Conservation (phyloP, 2,329 filamentous ascomycete genomes). For the Hypoxylon sp. region DNA sequence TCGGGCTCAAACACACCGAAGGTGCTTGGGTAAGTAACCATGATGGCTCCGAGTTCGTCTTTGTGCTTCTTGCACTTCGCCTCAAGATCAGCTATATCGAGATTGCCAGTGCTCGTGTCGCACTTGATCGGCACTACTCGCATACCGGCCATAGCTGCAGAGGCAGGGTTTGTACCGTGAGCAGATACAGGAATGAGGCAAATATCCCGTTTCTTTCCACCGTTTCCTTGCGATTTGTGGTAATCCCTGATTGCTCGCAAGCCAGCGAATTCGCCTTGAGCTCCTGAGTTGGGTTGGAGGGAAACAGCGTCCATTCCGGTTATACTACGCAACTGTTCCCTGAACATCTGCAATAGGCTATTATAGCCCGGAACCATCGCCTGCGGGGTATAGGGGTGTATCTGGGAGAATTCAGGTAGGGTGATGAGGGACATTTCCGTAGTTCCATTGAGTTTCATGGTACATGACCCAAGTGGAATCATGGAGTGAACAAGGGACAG, state of each 20-base stretch:
- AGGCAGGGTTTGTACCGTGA: constrained; percentile 96
- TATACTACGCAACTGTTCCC: constrained; percentile 81
- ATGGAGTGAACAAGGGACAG: constrained; percentile 95
- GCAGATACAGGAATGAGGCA: constrained; percentile 96
- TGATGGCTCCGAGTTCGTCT: constrained; percentile 89
- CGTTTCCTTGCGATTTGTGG: constrained; percentile 73
- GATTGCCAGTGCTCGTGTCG: constrained; percentile 86
- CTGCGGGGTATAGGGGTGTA: constrained; percentile 84
- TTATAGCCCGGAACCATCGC: constrained; percentile 77
- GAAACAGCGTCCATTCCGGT: constrained; percentile 93
- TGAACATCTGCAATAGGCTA: constrained; percentile 79
- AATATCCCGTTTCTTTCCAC: constrained; percentile 82
- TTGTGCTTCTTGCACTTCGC: constrained; percentile 91
- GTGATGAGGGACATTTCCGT: constrained; percentile 93
- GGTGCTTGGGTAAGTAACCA: constrained; percentile 97
- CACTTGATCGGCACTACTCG: constrained; percentile 94
- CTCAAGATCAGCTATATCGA: constrained; percentile 88
- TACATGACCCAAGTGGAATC: constrained; percentile 97
- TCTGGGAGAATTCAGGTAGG: constrained; percentile 79
- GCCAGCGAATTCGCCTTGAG: constrained; percentile 94
- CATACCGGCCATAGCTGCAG: constrained; percentile 96
- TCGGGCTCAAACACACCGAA: constrained; percentile 95
- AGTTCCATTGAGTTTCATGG: constrained; percentile 97
- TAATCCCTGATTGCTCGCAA: constrained; percentile 90
- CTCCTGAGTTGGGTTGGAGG: constrained; percentile 94